phyloP scores from a whole-genome alignment of 768 basidiomycete genomes.

The Rossbeevera mucosa region DNA sequence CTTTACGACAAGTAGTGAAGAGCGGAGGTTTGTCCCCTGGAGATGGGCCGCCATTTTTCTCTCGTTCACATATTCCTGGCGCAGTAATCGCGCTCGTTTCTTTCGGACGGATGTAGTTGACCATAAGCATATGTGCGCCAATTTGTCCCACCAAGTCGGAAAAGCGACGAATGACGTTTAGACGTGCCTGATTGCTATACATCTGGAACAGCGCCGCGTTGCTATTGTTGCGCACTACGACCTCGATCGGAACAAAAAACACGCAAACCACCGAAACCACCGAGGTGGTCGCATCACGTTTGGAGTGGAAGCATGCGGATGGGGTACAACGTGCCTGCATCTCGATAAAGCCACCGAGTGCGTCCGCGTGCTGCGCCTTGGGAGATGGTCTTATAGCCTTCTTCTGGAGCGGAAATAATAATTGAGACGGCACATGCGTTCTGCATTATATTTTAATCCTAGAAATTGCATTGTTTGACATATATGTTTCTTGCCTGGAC shows the following conservation, averaged over 20 bases:
- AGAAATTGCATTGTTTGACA: background rate
- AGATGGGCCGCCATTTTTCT: background rate
- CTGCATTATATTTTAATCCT: background rate
- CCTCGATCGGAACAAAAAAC: background rate
- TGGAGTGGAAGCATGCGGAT: slow-evolving; percentile 4
- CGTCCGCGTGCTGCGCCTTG: background rate
- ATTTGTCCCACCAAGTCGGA: background rate
- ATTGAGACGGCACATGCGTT: background rate
- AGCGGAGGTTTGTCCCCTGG: background rate
- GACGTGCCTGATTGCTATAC: slow-evolving; percentile 2
- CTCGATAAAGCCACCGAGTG: background rate
- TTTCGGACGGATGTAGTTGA: background rate
- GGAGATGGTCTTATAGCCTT: background rate
- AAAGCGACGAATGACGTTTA: background rate
- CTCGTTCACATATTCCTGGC: background rate
- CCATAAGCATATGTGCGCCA: background rate
- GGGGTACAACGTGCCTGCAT: slow-evolving; percentile 4
- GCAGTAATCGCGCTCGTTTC: background rate
- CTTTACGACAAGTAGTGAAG: background rate
- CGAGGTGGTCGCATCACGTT: slow-evolving; percentile 6
- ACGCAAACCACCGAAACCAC: background rate
- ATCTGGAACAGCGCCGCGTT: background rate
- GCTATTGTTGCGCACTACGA: background rate
- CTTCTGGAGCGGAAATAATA: background rate
- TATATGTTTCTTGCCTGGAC: background rate